Evolutionary conservation across 306 rosid genomes (phyloP), one percentile per base, ranked within the genome.

Genomic region (Prunus kanzakura): DNA sequence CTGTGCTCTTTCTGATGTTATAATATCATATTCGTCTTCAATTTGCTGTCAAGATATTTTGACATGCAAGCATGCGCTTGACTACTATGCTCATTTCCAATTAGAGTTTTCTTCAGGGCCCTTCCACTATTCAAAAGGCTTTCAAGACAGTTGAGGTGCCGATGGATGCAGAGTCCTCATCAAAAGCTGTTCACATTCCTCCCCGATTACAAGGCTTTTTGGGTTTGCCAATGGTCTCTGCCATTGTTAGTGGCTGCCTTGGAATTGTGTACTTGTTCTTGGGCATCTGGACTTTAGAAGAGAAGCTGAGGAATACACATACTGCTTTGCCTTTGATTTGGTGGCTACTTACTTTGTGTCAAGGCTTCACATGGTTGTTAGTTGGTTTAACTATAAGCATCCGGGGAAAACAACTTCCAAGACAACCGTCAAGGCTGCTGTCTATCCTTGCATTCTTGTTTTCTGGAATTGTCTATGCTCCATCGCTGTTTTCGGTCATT

Each of bases 351-450:
- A 79, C 80, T 71, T 66, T 85, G 60, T 71, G 80, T 78, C 96
- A 87, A 32, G 98, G 98, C 23, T 67, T 88, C 45, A 84, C 87
- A 69, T 91, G 97, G 98, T 61, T 88, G 79, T 68, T 69, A 23
- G 90, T 93, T 55, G 86, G 91, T 57, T 81, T 89, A 35, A 64
- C 84, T 5, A 30, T 88, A 61, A 87, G 89, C 50, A 78, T 89
- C 18, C 72, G 82, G 74, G 60, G 79, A 14, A 84, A 76, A 50
- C 86, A 80, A 52, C 87, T 88, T 73, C 78, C 88, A 55, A 83
- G 80, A 76, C 4, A 70, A 67, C 82, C 86, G 62, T 69, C 82
- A 30, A 72, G 82, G 67, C 57, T 88, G 49, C 76, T 83, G 67
- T 77, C 93, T 43, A 18, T 88, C 75, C 64, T 88, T 3, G 32